Base-by-base conservation (phyloP, 208 protist genomes). In the Strigomonas culicis region DNA sequence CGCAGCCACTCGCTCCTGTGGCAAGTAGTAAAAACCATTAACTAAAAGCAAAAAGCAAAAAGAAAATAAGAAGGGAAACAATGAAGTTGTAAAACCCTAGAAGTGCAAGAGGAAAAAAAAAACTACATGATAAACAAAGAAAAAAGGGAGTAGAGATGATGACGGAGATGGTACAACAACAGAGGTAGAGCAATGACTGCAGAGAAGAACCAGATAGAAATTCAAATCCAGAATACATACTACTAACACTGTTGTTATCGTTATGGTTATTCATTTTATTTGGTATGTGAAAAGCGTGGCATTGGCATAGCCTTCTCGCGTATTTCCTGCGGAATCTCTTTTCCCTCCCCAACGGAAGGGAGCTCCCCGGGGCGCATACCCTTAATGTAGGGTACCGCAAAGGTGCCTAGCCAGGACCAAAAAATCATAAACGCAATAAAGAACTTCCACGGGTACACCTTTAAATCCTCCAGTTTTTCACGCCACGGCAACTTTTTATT, bases 391-490 rank as follows among this genome's bases (percentile, higher is more conserved):
- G 84, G 84, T 44, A 91, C 80, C 0, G 72, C 78, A 61, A 87
- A 91, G 3, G 72, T 83, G 21, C 84, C 84, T 21, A 82, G 51
- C 70, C 71, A 87, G 11, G 84, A 86, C 84, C 84, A 91, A 13
- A 85, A 34, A 17, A 88, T 21, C 80, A 91, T 91, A 59, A 91
- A 91, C 21, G 69, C 75, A 32, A 91, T 41, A 36, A 87, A 88
- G 21, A 79, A 70, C 44, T 91, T 91, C 84, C 84, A 91, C 46
- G 84, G 84, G 67, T 82, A 91, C 17, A 70, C 75, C 4, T 71
- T 65, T 2, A 91, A 63, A 47, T 75, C 46, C 11, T 59, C 58
- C 24, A 91, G 56, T 41, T 73, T 66, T 46, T 62, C 47, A n/a
- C 65, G 62, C 84, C 84, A 91, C 34, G 80, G 75, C 2, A 83